phyloP scores from a whole-genome alignment of 768 basidiomycete genomes.

The Suillus tomentosus region DNA sequence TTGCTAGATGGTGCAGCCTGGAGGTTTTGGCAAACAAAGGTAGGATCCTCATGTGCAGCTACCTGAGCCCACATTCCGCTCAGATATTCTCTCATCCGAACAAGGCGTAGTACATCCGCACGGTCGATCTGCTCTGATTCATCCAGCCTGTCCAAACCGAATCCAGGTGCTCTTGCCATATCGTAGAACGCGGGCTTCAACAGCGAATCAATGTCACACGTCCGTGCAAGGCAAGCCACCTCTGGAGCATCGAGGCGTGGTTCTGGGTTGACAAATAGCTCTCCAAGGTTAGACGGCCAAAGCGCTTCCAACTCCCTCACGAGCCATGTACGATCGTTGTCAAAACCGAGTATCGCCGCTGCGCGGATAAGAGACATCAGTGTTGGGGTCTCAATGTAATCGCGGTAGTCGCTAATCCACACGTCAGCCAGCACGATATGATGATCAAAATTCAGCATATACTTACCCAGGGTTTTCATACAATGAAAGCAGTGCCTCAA shows the following conservation, averaged over 20 bases:
- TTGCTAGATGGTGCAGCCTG: background rate
- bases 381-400: slow-evolving; percentile 29
- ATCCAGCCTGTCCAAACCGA: slow-evolving; percentile 14
- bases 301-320: slow-evolving; percentile 29
- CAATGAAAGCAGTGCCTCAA: background rate
- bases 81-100: slow-evolving; percentile 24
- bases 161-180: slow-evolving; percentile 28
- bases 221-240: slow-evolving; percentile 34
- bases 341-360: slow-evolving; percentile 36
- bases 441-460: background rate
- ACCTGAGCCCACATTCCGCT: slow-evolving; percentile 22
- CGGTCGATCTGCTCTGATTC: background rate
- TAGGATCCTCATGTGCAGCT: slow-evolving; percentile 8
- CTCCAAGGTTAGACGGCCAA: slow-evolving; percentile 30
- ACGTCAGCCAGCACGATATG: background rate
- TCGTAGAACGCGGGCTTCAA: slow-evolving; percentile 43
- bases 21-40: background rate
- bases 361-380: slow-evolving; percentile 39
- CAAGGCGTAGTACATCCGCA: slow-evolving; percentile 12
- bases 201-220: slow-evolving; percentile 28
- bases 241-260: slow-evolving; percentile 27
- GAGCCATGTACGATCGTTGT: slow-evolving; percentile 29
- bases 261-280: slow-evolving; percentile 9
- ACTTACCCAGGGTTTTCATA: slow-evolving; percentile 12
- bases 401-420: slow-evolving; percentile 26